Evolutionary conservation across 768 basidiomycete species (phyloP).

Genomic region (Suillus occidentalis): DNA sequence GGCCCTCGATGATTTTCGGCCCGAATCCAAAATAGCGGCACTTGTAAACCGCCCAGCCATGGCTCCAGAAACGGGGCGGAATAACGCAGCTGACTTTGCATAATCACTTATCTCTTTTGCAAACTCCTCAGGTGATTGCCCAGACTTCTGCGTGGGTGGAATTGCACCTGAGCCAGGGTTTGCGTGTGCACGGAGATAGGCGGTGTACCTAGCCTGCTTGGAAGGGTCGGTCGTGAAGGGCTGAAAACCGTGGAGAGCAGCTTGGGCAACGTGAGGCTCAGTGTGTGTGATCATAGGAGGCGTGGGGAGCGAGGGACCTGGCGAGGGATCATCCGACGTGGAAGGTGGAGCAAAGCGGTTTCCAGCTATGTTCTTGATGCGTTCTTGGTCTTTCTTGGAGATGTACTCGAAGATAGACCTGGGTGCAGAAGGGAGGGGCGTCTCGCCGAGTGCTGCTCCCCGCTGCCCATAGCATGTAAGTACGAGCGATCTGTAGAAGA

Average conservation of each 20-base stretch:
- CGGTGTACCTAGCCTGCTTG: slow-evolving; percentile 84
- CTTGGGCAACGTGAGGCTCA: slow-evolving; percentile 79
- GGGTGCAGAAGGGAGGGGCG: slow-evolving; percentile 62
- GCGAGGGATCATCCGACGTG: slow-evolving; percentile 26
- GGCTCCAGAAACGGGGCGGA: slow-evolving; percentile 87
- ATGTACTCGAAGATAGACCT: slow-evolving; percentile 93
- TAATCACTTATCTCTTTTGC: slow-evolving; percentile 85
- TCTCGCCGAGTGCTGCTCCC: slow-evolving; percentile 82
- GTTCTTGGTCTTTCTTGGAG: slow-evolving; percentile 88
- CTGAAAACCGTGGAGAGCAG: slow-evolving; percentile 86
- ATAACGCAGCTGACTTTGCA: slow-evolving; percentile 82
- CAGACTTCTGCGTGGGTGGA: slow-evolving; percentile 51
- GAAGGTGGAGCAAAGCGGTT: slow-evolving; percentile 25
- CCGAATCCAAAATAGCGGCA: slow-evolving; percentile 70
- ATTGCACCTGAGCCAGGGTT: slow-evolving; percentile 41
- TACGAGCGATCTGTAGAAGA: neutral
- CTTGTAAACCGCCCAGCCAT: slow-evolving; percentile 96
- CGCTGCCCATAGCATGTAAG: slow-evolving; percentile 50
- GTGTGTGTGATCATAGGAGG: slow-evolving; percentile 53
- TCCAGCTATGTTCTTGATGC: slow-evolving; percentile 63
- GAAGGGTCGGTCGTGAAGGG: slow-evolving; percentile 75
- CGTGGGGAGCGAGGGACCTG: slow-evolving; percentile 30
- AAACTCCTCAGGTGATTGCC: slow-evolving; percentile 66
- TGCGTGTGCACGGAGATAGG: slow-evolving; percentile 78
- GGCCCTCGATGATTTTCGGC: slow-evolving; percentile 62